Base-by-base conservation (phyloP, 495 filamentous ascomycete species). In the Pyrenopolyporus hunteri region DNA sequence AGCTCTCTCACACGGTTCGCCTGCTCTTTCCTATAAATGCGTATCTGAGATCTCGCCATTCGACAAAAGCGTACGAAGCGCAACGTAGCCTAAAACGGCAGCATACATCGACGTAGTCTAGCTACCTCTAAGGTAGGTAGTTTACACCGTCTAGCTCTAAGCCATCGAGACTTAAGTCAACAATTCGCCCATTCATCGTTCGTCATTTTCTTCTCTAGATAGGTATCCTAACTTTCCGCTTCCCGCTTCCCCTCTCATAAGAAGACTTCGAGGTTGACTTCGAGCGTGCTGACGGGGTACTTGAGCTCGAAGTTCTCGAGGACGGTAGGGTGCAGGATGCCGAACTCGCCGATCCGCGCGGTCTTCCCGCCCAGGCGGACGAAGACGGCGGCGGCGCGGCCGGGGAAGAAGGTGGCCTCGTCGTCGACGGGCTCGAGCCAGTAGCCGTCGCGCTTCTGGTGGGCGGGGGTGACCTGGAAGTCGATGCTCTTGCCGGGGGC, bases 261-360 rank as follows among this genome's bases (percentile, higher is more conserved):
- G 84, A 98, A 98, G 57, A 91, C 85, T 76, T 97, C 95, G 14
- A 99, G 85, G 70, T 98, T 94, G 57, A 99, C 78, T 80, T 98
- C 95, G 67, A 99, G 74, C n/a, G 89, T 90, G 76, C 91, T 97
- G 72, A 94, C 89, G 35, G 94, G 94, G 78, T 93, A 91, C 78
- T 86, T 87, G 59, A 99, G 79, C 61, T 97, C 94, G 71, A 92
- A 99, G 62, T 93, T 93, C 73, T 95, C 90, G 64, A 98, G 76
- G 46, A 97, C 95, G 4, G 85, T 89, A 4, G 94, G 94, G 73
- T 98, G 94, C 64, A 97, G 75, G 63, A 98, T 93, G 65, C 94
- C 94, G 71, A 99, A 93, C 64, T 86, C 82, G 61, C 94, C 94
- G 71, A 99, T 89, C 11, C 84, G 78, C 39, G 79, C 76, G 39